Base-by-base conservation (phyloP, 2,329 filamentous ascomycete genomes). In the Magnaporthiopsis poae region DNA sequence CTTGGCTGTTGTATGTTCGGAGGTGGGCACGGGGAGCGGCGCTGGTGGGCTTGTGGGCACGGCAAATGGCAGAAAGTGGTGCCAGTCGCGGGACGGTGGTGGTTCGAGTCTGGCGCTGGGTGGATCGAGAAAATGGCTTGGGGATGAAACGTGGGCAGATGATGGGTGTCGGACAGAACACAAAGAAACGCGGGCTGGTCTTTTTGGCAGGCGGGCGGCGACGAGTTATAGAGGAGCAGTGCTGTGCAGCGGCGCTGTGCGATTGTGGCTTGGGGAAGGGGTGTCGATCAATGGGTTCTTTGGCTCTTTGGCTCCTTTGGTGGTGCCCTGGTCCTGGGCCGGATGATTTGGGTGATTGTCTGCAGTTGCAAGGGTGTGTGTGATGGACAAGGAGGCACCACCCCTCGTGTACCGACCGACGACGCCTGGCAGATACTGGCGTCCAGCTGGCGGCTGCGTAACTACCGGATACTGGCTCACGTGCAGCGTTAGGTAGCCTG, bases 61-160 rank as follows among this genome's bases (percentile, higher is more conserved):
- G 62, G 62, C 35, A 63, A 27, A 39, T 46, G 25, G 62, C n/a
- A 46, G 62, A 46, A 52, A 27, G 33, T 63, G 62, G 62, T 15
- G 18, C 36, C 46, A 39, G 25, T 63, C n/a, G 35, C 35, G 61
- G 39, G 39, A 63, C n/a, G 35, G 46, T 29, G 13, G 35, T 70
- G 68, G 69, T 68, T 69, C 69, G 69, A 70, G 68, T 25, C 62
- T 67, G 68, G 69, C 66, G 66, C 67, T 65, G 68, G 66, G 68
- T 65, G 67, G 68, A 67, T 66, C 67, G 67, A 62, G 65, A 64
- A 64, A 65, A 67, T 66, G 64, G 65, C 67, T 69, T 68, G 69
- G 67, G 64, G 56, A 66, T 68, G 68, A 70, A 69, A 70, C 69
- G 68, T 68, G 63, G 59, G 59, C 35, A 60, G 56, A 60, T 60